A percentile compares a stretch with the other conserved stretches of the same genome.
These are phyloP conservation scores for Symmetrospora coprosmae DNA, from an alignment of 768 basidiomycete species.

Conservation along the genomic window DNA sequence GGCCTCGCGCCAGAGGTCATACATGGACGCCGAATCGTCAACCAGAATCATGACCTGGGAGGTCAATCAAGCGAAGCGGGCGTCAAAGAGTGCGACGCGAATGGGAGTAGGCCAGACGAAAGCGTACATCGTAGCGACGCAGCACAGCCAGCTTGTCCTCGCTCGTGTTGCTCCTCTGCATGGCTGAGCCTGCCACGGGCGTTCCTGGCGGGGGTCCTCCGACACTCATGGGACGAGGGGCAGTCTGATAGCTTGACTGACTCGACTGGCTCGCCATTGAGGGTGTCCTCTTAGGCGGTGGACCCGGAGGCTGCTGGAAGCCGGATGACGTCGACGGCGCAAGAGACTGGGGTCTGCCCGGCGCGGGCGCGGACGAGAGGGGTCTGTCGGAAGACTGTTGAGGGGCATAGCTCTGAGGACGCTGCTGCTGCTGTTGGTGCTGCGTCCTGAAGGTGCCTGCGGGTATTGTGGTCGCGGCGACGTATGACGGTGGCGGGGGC, in stretches of 20 bases:
- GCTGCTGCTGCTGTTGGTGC: neutral
- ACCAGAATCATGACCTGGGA: slow-evolving; percentile 24
- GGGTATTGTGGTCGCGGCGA: neutral
- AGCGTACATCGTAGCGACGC: slow-evolving; percentile 4
- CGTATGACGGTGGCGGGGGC: slow-evolving; percentile 7
- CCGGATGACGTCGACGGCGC: no score
- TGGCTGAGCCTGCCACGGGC: neutral
- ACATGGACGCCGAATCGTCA: slow-evolving; percentile 28
- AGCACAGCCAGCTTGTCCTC: slow-evolving; percentile 11
- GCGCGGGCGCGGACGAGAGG: no score
- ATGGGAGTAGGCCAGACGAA: neutral
- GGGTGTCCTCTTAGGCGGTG: no score
- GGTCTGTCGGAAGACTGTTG: no score
- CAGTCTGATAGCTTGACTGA: no score
- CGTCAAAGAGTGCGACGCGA: neutral
- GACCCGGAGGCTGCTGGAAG: no score
- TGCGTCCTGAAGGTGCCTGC: neutral
- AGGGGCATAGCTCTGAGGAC: no score
- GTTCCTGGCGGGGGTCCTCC: no score
- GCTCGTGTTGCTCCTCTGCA: neutral
- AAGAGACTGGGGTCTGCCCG: no score
- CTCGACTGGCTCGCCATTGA: no score
- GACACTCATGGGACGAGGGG: no score
- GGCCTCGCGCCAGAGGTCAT: slow-evolving; percentile 23
- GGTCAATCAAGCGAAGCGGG: no score